Base-by-base conservation (phyloP, 306 rosid species). In the Cucumis cinereus region DNA sequence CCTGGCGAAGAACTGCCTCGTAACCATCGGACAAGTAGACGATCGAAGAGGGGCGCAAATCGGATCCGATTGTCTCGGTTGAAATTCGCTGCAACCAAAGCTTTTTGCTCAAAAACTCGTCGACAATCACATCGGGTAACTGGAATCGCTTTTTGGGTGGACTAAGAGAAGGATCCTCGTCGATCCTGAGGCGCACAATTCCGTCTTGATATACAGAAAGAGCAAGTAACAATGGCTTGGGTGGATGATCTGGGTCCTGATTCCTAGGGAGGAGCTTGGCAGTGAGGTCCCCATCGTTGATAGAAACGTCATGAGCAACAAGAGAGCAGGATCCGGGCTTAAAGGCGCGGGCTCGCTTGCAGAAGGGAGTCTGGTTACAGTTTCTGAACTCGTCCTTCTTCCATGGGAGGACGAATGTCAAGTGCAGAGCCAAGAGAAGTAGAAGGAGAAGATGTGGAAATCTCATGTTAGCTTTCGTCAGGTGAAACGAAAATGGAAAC, bases 301-400 rank as follows among this genome's bases (percentile, higher is more conserved):
- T 77, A 82, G 85, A 4, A 73, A 88, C 85, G 20, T 85, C 52
- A 28, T 83, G 77, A 82, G 93, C 96, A 54, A 72, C 5, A 76
- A 94, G 89, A 30, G 93, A 62, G 84, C 77, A 90, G 45, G 73
- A 84, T 49, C 85, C 88, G 1, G 96, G 91, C 9, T 81, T 81
- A 68, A 90, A 93, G 66, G 90, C 75, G 35, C 96, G 93, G 35
- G 96, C 97, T 68, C 89, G 90, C 74, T 92, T 90, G 88, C 99
- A 94, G 82, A 94, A 94, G 53, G 99, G 99, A 82, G 96, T 89
- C 57, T 94, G 93, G 77, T 92, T 73, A 69, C 99, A 94, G 91
- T 75, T 90, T 52, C 97, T 76, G 88, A 94, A 94, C 81, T 94
- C 97, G 0, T 92, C 96, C 72, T 84, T 92, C 79, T 92, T 94